Evolutionary conservation across 441 rosid genomes (phyloP), one percentile per base, ranked within the genome.

Genomic region (Euphorbia schlechtendalii): DNA sequence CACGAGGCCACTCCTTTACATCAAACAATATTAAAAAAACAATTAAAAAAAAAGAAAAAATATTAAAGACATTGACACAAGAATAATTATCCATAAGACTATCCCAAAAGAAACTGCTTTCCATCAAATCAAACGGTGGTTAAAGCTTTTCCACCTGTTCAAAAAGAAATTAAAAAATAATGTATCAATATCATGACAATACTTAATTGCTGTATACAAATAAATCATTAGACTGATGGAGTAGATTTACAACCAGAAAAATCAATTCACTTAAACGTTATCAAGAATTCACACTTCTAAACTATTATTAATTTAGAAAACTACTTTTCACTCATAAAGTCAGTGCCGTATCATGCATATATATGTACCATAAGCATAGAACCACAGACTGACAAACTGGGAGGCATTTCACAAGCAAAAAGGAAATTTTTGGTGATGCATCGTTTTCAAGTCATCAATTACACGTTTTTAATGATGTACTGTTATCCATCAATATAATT

Each of bases 371-470:
- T n/a, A n/a, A n/a, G n/a, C n/a, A n/a, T n/a, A n/a, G n/a, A n/a
- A n/a, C n/a, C n/a, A n/a, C n/a, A n/a, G n/a, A n/a, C n/a, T n/a
- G n/a, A n/a, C n/a, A n/a, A n/a, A n/a, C n/a, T n/a, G n/a, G n/a
- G n/a, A n/a, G n/a, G n/a, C n/a, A n/a, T n/a, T n/a, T n/a, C n/a
- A n/a, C n/a, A n/a, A n/a, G n/a, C 12, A 43, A 11, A 11, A 27
- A 28, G 27, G 25, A 24, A 48, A 10, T 8, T 17, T 61, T 64
- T 36, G 53, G 55, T 18, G 24, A 61, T 24, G 61, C 34, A 67
- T 59, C 49, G 10, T 67, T 64, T 69, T 74, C 78, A 27, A 43
- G 51, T n/a, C 43, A 59, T n/a, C 34, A 20, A 56, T 36, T 28
- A 40, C 48, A 43, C 4, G 48, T 10, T 10, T 43, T 43, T 8